A percentile compares a stretch with the other conserved stretches of the same genome.
phyloP scores from a whole-genome alignment of 2,329 filamentous ascomycete species.

The Penicillium sp. region DNA sequence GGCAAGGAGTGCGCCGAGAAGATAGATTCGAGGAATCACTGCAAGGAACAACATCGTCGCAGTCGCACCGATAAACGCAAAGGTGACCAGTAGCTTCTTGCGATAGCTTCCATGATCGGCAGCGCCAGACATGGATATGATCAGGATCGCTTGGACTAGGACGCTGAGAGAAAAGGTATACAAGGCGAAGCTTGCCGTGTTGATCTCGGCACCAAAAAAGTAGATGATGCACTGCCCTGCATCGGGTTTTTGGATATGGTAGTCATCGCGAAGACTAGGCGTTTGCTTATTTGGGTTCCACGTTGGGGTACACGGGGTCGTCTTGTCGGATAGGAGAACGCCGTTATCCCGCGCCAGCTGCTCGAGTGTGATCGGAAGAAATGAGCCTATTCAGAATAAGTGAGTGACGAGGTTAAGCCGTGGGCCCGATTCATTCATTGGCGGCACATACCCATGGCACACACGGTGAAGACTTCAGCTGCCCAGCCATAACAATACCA shows the following conservation, averaged over 20 bases:
- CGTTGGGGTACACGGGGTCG: slow-evolving; percentile 70
- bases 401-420: slow-evolving; percentile 12
- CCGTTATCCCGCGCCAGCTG: slow-evolving; percentile 91
- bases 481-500: slow-evolving; percentile 98
- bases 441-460: slow-evolving; percentile 65
- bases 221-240: slow-evolving; percentile 77
- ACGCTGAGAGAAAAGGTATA: slow-evolving; percentile 97
- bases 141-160: slow-evolving; percentile 80
- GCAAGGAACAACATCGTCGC: slow-evolving; percentile 88
- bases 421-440: not conserved
- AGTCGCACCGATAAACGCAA: slow-evolving; percentile 78
- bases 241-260: slow-evolving; percentile 27
- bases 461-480: slow-evolving; percentile 94
- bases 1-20: slow-evolving; percentile 79
- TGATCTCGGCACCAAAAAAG: slow-evolving; percentile 81
- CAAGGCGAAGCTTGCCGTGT: slow-evolving; percentile 97
- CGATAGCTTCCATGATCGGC: slow-evolving; percentile 92
- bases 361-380: slow-evolving; percentile 94
- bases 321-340: slow-evolving; percentile 76
- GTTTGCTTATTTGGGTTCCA: slow-evolving; percentile 50
- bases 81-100: slow-evolving; percentile 82
- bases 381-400: slow-evolving; percentile 64
- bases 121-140: slow-evolving; percentile 94
- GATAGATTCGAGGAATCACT: slow-evolving; percentile 71
- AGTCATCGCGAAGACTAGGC: slow-evolving; percentile 11